phyloP scores from a whole-genome alignment of 1,284 basidiomycete species.

The Mrakiaceae sp. region DNA sequence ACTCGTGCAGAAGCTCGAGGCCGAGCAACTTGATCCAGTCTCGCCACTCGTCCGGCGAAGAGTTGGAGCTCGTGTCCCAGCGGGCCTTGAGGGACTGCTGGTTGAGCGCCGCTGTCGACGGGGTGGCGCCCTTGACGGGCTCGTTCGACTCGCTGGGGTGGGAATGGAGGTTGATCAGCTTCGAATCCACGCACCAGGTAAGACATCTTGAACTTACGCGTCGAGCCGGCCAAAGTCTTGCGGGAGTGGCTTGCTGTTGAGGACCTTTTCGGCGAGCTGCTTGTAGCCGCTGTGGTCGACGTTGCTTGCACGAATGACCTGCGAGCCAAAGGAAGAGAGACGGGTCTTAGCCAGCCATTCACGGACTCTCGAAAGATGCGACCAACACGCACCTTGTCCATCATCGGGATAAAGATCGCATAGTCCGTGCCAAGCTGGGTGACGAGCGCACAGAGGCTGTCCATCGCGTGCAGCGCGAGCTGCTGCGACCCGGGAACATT shows the following conservation, averaged over 20 bases:
- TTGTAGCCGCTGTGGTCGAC: conserved; percentile 84
- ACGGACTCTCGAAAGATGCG: not conserved
- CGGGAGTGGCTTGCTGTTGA: conserved; percentile 84
- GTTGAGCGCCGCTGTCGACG: conserved; percentile 70
- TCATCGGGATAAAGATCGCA: conserved; percentile 92
- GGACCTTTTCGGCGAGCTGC: conserved; percentile 70
- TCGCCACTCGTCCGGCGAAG: conserved; percentile 80
- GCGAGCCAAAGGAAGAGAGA: conserved; percentile 7
- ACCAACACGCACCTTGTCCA: conserved; percentile 63
- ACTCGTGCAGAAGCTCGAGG: conserved; percentile 96
- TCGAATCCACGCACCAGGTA: not conserved
- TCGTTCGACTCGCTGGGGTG: conserved; percentile 8
- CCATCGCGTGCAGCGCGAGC: conserved; percentile 76
- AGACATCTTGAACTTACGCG: conserved; percentile 24
- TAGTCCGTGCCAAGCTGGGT: conserved; percentile 93
- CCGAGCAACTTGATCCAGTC: conserved; percentile 93
- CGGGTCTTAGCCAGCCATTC: not conserved
- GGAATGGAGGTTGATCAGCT: not conserved
- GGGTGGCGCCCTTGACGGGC: conserved; percentile 21
- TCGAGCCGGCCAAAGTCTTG: conserved; percentile 42
- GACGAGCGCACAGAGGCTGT: conserved; percentile 83
- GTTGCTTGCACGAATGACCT: conserved; percentile 67
- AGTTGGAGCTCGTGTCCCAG: conserved; percentile 80
- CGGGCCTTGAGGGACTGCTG: conserved; percentile 96
- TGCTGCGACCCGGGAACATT: conserved; percentile 49